These are phyloP conservation scores for Babesia gibsoni DNA, from an alignment of 169 alveolate genomes.

Conservation along the genomic window DNA sequence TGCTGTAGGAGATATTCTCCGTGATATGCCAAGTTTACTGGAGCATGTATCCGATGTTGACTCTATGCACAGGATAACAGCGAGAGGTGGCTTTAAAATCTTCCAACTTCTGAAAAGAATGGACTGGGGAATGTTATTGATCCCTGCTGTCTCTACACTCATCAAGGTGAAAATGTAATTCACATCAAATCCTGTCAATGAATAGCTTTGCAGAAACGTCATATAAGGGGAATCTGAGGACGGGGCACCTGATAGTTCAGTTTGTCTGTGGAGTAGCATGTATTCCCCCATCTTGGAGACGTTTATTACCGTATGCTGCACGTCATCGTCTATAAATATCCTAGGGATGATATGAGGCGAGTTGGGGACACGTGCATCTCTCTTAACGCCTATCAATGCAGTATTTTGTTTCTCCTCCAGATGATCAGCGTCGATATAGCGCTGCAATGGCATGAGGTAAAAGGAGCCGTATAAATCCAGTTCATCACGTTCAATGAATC, in stretches of 20 bases:
- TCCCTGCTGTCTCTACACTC: not conserved
- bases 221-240: not conserved
- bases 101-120: slow-evolving; percentile 53
- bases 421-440: not conserved
- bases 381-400: not conserved
- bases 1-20: slow-evolving; percentile 6
- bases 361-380: not conserved
- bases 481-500: not conserved
- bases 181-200: slow-evolving; percentile 25
- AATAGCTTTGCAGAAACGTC: not conserved
- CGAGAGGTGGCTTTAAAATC: slow-evolving; percentile 7
- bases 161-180: not conserved
- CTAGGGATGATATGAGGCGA: not conserved
- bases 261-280: not conserved
- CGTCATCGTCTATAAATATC: not conserved
- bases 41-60: not conserved
- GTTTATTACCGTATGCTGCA: not conserved
- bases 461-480: not conserved
- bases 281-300: slow-evolving; percentile 1
- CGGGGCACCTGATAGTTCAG: not conserved
- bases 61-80: slow-evolving; percentile 12
- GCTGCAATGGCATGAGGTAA: not conserved
- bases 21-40: slow-evolving; percentile 21
- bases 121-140: slow-evolving; percentile 14
- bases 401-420: not conserved